Evolutionary conservation across 805 yeast species (phyloP), one percentile per base, ranked within the genome.

Genomic region (Ogataea naganishii): DNA sequence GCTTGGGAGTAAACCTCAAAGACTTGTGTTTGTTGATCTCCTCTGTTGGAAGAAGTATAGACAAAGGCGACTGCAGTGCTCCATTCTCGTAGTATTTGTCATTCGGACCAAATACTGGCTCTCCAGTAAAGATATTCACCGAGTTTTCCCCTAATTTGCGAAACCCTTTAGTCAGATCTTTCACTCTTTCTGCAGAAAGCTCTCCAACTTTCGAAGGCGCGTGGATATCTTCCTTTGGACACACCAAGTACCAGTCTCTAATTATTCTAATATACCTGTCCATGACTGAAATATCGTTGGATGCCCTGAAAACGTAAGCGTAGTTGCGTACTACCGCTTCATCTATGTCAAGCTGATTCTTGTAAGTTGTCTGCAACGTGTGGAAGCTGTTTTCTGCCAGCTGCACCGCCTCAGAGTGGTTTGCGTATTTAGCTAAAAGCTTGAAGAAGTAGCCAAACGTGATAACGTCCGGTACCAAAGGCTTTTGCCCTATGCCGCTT

Each of bases 171-270:
- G 9, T 20, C 9, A 9, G 9, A 20, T 20, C 22, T 20, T 20
- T 9, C n/a, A 20, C 9, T 20, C 22, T n/a, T n/a, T n/a, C n/a
- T n/a, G n/a, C n/a, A n/a, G n/a, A n/a, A n/a, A n/a, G n/a, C n/a
- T n/a, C n/a, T n/a, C n/a, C n/a, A n/a, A n/a, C n/a, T n/a, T n/a
- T n/a, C n/a, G n/a, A n/a, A n/a, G n/a, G n/a, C n/a, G 22, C 18
- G 7, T 34, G 30, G 10, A 51, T 46, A n/a, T 44, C 41, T 2
- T 36, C 41, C 15, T 40, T 24, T 1, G 40, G 26, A 22, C 55
- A 53, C 2, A 53, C 23, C 21, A 43, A 34, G 27, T 40, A 53
- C 52, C 56, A 52, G 14, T 43, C 39, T 20, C 49, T 36, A 7
- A 53, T 23, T 4, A 53, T 43, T 5, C 34, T 29, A 3, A 52